Evolutionary conservation across 2,329 filamentous ascomycete species (phyloP), one percentile per base, ranked within the genome.

Genomic region (Aspergillus ustus): DNA sequence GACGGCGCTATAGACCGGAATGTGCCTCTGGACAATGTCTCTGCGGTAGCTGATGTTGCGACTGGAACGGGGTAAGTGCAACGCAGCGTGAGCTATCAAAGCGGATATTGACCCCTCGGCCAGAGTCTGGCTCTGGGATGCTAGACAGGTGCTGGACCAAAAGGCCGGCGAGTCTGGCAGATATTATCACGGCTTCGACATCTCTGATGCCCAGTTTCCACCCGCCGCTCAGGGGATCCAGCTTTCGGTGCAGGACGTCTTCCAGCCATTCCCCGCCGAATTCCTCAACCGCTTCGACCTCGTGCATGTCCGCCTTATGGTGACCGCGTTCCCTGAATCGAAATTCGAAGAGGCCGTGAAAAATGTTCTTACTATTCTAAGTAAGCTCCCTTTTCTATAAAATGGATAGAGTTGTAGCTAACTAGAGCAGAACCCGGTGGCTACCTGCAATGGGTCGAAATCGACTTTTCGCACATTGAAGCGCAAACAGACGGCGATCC

Each of bases 51-150:
- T 3, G 58, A 60, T 11, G 52, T 60, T 7, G 58, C 28, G 1
- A 60, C 58, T 19, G 58, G 58, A 31, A 60, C 46, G 7, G 57
- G 43, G 57, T 59, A 8, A 51, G 34, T 22, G n/a, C 29, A 11
- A 3, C 34, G n/a, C n/a, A n/a, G n/a, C n/a, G n/a, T 4, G 19
- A 28, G 17, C 22, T 6, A 34, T 31, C 22, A 3, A 31, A 19
- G 22, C 20, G 34, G 40, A 29, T 29, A 8, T 22, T 19, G 29
- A 52, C 31, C 29, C 1, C 29, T 50, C 7, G 17, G 20, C 2
- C 7, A 60, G 58, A 20, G 52, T 56, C 15, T 60, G 58, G 58
- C 58, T 56, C 8, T 19, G 28, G 9, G 52, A 60, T 13, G 37
- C 48, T 11, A 45, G 22, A 37, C 3, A 17, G 7, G 9, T 31